A percentile compares a stretch with the other conserved stretches of the same genome.
Conservation (phyloP, 106 monocot species). For the Chionographis japonica region DNA sequence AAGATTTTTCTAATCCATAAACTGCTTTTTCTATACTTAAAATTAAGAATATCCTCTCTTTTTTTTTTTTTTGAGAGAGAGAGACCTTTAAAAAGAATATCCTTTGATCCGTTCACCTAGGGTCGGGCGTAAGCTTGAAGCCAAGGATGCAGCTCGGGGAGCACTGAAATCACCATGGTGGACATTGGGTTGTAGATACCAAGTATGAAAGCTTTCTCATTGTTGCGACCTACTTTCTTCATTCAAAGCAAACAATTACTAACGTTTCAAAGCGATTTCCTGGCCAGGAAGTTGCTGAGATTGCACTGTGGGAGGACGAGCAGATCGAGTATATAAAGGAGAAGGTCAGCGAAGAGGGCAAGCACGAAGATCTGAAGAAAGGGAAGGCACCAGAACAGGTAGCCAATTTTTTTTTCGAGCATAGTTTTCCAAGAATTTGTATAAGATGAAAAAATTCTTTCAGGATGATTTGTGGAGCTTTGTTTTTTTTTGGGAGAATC, state of each 20-base stretch:
- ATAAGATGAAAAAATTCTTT: neutral
- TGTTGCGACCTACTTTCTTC: neutral
- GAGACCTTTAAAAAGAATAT: neutral
- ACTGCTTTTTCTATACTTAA: no score
- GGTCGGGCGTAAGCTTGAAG: constrained; percentile 78
- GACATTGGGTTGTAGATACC: constrained; percentile 86
- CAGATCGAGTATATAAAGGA: constrained; percentile 93
- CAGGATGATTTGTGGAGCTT: neutral
- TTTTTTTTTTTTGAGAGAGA: no score
- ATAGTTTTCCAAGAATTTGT: constrained; percentile 2
- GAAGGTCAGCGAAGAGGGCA: constrained; percentile 86
- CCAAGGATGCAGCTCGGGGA: constrained; percentile 91
- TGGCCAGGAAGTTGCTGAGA: constrained; percentile 74
- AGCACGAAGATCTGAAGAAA: constrained; percentile 85
- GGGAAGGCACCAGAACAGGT: constrained; percentile 94
- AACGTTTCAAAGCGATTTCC: neutral
- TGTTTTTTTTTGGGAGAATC: neutral
- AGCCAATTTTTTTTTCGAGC: neutral
- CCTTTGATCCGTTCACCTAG: constrained; percentile 21
- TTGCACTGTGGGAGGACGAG: constrained; percentile 93
- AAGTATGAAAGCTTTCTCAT: constrained; percentile 31
- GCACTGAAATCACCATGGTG: constrained; percentile 98
- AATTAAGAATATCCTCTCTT: no score
- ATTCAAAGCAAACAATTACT: neutral
- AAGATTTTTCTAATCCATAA: no score